Evolutionary conservation across 2,329 filamentous ascomycete species (phyloP), one percentile per base, ranked within the genome.

Genomic region (Aspergillus sp.): DNA sequence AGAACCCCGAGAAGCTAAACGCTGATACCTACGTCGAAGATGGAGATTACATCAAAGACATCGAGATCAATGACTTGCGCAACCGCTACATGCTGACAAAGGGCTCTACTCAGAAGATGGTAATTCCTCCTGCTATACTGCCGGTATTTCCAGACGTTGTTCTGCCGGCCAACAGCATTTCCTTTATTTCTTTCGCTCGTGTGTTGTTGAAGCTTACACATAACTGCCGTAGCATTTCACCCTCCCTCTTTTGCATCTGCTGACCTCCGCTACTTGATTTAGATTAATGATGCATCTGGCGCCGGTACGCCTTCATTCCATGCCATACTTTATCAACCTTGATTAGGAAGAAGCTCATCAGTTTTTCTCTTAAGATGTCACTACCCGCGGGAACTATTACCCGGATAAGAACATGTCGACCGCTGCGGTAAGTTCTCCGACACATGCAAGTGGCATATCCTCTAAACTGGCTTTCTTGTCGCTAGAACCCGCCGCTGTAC

Each of bases 231-330:
- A 82, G 78, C 75, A 64, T 60, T 40, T 53, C 40, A 47, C 50
- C 48, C 61, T 61, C 69, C 73, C 75, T 80, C 77, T 78, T 77
- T 84, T 80, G 76, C 83, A 85, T 78, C 78, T 91, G 86, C 88
- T 96, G 78, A 95, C 88, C 77, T 80, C 73, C 67, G 67, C 67
- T 80, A 73, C 78, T 75, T 91, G 79, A 78, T 66, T 54, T 88
- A 98, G 91, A 98, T 98, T 57, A 93, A 94, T 81, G 89, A 95
- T 71, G 86, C 95, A 57, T 96, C 89, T 80, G 91, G 91, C 75
- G 89, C 91, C 74, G 91, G 91, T 98, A 98, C 80, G 88, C 77
- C 71, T 60, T 64, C 61, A 51, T 43, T 51, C 51, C 47, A 47
- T 48, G 45, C 49, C 58, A 63, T 62, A 58, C 53, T 58, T 63